Base-by-base conservation (phyloP, 2,329 filamentous ascomycete genomes). In the Ampelomyces quisqualis region DNA sequence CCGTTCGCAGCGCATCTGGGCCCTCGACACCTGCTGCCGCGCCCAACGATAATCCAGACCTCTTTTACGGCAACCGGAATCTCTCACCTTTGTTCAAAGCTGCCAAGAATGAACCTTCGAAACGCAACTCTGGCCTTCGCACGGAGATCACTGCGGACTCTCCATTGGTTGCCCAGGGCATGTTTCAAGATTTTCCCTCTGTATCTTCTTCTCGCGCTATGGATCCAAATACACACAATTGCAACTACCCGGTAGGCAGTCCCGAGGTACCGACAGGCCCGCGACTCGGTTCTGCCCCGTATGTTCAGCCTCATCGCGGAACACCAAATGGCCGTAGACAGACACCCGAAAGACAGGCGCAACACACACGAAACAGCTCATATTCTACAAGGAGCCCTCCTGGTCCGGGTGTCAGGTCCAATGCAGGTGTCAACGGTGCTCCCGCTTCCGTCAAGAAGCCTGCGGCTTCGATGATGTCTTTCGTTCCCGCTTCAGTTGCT, bases 11-110 rank as follows among this genome's bases (percentile, higher is more conserved):
- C 39, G 34, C 58, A 13, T 67, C 64, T 6, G 63, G 63, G 4
- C 66, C 67, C 15, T 54, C 58, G 5, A 68, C 64, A 11, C 67
- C 65, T 11, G 57, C 49, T 13, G 57, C 57, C 29, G 30, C 48
- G n/a, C 39, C 47, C 31, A 57, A 60, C 19, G 58, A 65, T 8
- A 28, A 47, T 8, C 40, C 58, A 10, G 58, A 64, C 35, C 60
- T 66, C 28, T 60, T 67, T 31, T 67, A 65, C 31, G 74, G 73
- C 46, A 73, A 74, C 31, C 67, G 68, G 27, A 76, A 76, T 45
- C 70, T 77, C 22, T 74, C 73, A 3, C 72, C 72, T 3, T 47
- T 76, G 17, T 76, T 77, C 65, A 70, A 74, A 49, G 72, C 72
- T 21, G 70, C 70, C 10, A 69, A 71, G 39, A 53, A 58, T n/a